Percentiles rank a stretch among this genome's conserved stretches.
Evolutionary conservation across 176 grass and related monocot genomes (phyloP).

Genomic region (Thinopyrum elongatum): DNA sequence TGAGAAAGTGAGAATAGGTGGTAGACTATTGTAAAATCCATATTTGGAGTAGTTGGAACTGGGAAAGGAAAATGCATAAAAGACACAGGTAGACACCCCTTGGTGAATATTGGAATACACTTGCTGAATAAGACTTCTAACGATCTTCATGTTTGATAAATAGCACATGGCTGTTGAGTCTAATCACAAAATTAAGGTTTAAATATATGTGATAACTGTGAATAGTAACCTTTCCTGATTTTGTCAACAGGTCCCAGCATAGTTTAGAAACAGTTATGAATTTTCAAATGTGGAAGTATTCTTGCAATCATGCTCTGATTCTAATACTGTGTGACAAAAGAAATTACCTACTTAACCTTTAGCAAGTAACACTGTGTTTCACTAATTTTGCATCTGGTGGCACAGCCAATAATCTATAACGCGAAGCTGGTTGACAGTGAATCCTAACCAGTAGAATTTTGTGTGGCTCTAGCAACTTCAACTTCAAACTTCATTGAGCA

Average conservation of each 20-base stretch:
- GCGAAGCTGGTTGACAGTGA: not conserved
- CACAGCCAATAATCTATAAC: not conserved
- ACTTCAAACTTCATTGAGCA: not conserved
- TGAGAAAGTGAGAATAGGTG: not conserved
- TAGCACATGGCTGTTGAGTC: constrained; percentile 3
- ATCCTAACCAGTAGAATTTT: not conserved
- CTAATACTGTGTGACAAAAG: not conserved
- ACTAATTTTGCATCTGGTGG: not conserved
- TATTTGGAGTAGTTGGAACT: constrained; percentile 20
- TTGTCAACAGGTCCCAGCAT: constrained; percentile 6
- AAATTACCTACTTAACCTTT: constrained; percentile 22
- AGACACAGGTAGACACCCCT: not conserved
- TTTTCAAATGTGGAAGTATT: not conserved
- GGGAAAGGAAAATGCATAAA: constrained; percentile 34
- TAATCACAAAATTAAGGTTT: not conserved
- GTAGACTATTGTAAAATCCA: not conserved
- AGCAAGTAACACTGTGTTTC: constrained; percentile 14
- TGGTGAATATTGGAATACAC: constrained; percentile 4
- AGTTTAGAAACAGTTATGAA: not conserved
- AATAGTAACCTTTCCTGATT: not conserved
- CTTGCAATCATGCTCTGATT: not conserved
- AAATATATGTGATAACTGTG: constrained; percentile 4
- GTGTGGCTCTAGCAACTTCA: not conserved
- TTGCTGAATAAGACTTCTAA: not conserved
- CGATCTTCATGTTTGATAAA: not conserved